Conservation (phyloP, 352 stramenopile species). For the Phytopythium sindhum region DNA sequence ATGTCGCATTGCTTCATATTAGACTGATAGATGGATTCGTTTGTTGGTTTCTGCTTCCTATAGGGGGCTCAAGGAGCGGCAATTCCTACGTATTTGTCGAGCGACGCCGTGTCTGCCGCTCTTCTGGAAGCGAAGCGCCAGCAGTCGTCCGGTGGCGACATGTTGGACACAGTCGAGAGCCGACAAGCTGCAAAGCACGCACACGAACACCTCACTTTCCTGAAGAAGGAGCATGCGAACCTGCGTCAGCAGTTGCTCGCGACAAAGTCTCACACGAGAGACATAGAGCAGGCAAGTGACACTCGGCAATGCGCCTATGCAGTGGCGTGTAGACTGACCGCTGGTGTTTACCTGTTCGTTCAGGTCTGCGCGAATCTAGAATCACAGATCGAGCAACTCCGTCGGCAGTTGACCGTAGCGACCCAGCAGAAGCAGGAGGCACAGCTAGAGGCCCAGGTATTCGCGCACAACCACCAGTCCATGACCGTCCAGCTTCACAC, state of each 20-base stretch:
- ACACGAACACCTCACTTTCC: conserved; percentile 62
- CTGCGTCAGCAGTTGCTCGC: conserved; percentile 39
- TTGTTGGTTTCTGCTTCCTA: not conserved
- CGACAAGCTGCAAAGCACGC: conserved; percentile 39
- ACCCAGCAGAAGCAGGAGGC: conserved; percentile 50
- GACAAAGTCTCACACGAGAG: conserved; percentile 44
- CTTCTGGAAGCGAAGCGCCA: conserved; percentile 22
- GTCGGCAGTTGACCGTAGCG: conserved; percentile 27
- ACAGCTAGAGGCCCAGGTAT: conserved; percentile 47
- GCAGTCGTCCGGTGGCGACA: conserved; percentile 19
- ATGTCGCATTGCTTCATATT: not conserved
- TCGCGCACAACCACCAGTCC: conserved; percentile 63
- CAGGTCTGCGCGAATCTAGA: conserved; percentile 22
- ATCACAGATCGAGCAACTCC: conserved; percentile 27
- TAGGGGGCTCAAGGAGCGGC: not conserved
- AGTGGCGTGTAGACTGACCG: not conserved
- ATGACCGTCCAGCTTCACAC: conserved; percentile 74
- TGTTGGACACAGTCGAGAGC: conserved; percentile 27
- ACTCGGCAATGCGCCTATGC: not conserved
- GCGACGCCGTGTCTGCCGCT: conserved; percentile 11
- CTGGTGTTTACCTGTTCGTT: not conserved
- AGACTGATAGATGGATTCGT: not conserved
- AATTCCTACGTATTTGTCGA: conserved; percentile 1
- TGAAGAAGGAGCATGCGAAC: conserved; percentile 52
- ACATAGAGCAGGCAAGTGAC: conserved; percentile 33